Base-by-base conservation (phyloP, 345 rosid genomes). In the Nephelium lappaceum region DNA sequence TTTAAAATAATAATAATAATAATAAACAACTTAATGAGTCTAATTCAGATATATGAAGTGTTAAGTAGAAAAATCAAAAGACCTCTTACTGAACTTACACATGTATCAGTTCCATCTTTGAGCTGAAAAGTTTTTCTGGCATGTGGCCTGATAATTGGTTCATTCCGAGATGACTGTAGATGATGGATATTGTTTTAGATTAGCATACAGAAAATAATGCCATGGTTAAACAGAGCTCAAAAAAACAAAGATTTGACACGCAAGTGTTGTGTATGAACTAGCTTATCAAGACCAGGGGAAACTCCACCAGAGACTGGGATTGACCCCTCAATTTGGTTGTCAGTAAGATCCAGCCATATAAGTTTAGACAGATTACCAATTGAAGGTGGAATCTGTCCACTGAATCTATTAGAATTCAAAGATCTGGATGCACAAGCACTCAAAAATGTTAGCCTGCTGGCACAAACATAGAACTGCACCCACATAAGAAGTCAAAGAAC, bases 341-440 rank as follows among this genome's bases (percentile, higher is more conserved):
- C 87, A 16, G 90, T 77, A 61, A 87, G 73, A 55, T 89, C 92
- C 39, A 87, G 68, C 90, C 83, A 89, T 77, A 69, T 81, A 63
- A 89, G 85, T 0, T 71, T 75, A 15, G 81, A 27, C 36, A 89
- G 81, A 11, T 53, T 81, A 15, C 92, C 92, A 63, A 89, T 73
- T 12, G 89, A 75, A 51, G 85, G 65, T 9, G 92, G 92, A 19
- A 89, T 81, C 47, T 6, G 8, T 25, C 92, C 89, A 1, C 19
- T 79, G 77, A 89, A 87, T 18, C 66, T 72, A 75, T 89, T 89
- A 8, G 86, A 79, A 76, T 87, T 71, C 55, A 87, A 80, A 47
- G 87, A 82, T 80, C 90, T 89, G 84, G 78, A 73, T 76, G 69
- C 8, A 66, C 51, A n/a, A 60, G 18, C 27, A 69, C 8, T 31